Conservation (phyloP, 1,284 basidiomycete species). For the Ustilago crameri region DNA sequence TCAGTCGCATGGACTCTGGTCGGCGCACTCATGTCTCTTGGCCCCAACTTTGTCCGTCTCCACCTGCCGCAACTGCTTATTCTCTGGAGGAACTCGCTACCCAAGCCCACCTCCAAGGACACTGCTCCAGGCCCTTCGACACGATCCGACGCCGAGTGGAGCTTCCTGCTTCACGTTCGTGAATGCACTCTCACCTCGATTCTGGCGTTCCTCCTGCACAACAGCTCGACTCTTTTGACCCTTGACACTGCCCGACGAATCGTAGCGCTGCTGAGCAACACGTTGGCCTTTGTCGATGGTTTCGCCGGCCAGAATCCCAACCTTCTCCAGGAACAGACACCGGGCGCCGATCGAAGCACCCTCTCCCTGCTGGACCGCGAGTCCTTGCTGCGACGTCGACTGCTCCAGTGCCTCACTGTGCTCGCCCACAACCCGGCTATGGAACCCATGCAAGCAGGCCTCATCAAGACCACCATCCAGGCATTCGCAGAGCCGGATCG, state of each 20-base stretch:
- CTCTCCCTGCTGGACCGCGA: constrained; percentile 82
- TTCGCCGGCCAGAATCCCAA: constrained; percentile 70
- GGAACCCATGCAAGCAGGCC: constrained; percentile 79
- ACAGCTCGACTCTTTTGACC: constrained; percentile 77
- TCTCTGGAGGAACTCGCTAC: constrained; percentile 94
- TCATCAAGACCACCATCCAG: constrained; percentile 85
- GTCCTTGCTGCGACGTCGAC: constrained; percentile 81
- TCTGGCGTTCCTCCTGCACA: constrained; percentile 83
- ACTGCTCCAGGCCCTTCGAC: constrained; percentile 75
- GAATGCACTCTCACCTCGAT: constrained; percentile 91
- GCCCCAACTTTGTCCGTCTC: constrained; percentile 89
- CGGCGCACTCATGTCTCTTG: constrained; percentile 88
- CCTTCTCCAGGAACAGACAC: constrained; percentile 48
- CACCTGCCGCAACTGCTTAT: constrained; percentile 92
- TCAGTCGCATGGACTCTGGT: constrained; percentile 95
- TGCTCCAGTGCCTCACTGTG: constrained; percentile 88
- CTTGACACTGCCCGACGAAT: constrained; percentile 90
- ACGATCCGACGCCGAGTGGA: constrained; percentile 78
- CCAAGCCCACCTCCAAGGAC: constrained; percentile 89
- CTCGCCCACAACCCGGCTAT: constrained; percentile 83
- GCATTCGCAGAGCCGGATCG: constrained; percentile 83
- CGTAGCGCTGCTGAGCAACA: constrained; percentile 85
- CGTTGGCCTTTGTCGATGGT: constrained; percentile 84
- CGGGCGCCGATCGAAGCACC: constrained; percentile 65
- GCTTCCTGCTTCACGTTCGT: constrained; percentile 88